Evolutionary conservation across 257 asterid species (phyloP), one percentile per base, ranked within the genome.

Genomic region (Solanum lycopersicoides): DNA sequence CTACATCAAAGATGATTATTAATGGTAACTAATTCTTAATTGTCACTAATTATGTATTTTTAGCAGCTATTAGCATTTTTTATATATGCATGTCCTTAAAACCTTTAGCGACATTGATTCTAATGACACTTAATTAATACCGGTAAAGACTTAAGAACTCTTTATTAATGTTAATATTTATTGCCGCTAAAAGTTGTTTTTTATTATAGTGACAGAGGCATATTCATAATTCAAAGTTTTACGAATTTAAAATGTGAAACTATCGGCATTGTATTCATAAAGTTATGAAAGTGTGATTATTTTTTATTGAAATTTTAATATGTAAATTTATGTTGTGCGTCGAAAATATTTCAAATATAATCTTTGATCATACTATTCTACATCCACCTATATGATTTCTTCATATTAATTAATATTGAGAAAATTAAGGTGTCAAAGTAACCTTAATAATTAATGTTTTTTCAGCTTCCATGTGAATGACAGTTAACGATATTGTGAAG

Each of bases 221-320:
- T 20, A 59, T 59, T 20, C 68, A 21, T 2, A 2, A 21, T 59
- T 59, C n/a, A 59, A 56, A 20, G 1, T 9, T 59, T 21, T 21
- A 20, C 0, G 3, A 8, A 6, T 59, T 20, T 21, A 20, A 3
- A 59, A 9, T 21, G 2, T 20, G 11, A 8, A 0, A 9, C 2
- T 7, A 5, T 4, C 3, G 1, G 1, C 4, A 53, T 60, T 63
- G 14, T 23, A 63, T 63, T 63, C 3, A 10, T 37, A 6, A 47
- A 6, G 7, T 50, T 50, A 56, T 20, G 4, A 37, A 37, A 37
- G 39, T 6, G 1, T 37, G 7, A 56, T 20, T 20, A 7, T 4
- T 56, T 5, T 60, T 60, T 60, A 10, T 60, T 60, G 1, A 2
- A 60, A 3, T 60, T 60, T 60, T 15, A 50, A 21, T 21, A 21